Percentiles rank a stretch among this genome's conserved stretches.
Conservation (phyloP, 2,329 filamentous ascomycete species). For the Trichoderma sp. region DNA sequence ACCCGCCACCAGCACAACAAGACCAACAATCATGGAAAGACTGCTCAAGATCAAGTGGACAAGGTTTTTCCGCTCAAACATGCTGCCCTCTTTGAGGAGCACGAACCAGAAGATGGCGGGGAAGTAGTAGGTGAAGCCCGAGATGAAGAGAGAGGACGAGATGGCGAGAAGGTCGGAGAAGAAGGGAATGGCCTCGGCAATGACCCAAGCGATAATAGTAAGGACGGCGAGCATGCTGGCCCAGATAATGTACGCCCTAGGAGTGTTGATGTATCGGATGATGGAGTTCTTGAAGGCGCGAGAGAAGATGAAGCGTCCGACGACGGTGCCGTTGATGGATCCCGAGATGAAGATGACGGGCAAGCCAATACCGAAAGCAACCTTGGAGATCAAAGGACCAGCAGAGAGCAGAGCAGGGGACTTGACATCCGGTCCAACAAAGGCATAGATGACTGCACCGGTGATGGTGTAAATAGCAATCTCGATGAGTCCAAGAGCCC, state of each 20-base stretch:
- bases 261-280: conserved; percentile 50
- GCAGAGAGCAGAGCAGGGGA: conserved; percentile 70
- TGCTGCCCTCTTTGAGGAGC: conserved; percentile 34
- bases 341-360: conserved; percentile 76
- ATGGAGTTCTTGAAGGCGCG: conserved; percentile 47
- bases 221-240: conserved; percentile 54
- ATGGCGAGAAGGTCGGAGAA: conserved; percentile 66
- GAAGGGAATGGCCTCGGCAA: conserved; percentile 71
- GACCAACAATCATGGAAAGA: conserved; percentile 31
- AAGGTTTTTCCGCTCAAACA: conserved; percentile 32
- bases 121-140: conserved; percentile 39
- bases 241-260: conserved; percentile 56
- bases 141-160: conserved; percentile 51
- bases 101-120: conserved; percentile 46
- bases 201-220: conserved; percentile 67
- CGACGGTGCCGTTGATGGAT: conserved; percentile 62
- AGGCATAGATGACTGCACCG: conserved; percentile 68
- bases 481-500: conserved; percentile 61
- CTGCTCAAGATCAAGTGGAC: conserved; percentile 27
- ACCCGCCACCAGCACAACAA: conserved; percentile 30
- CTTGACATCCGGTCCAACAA: conserved; percentile 62
- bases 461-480: conserved; percentile 67
- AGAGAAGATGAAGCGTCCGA: conserved; percentile 49
- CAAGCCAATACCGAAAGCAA: conserved; percentile 69
- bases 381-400: conserved; percentile 57